Evolutionary conservation across 768 basidiomycete genomes (phyloP), one percentile per base, ranked within the genome.

Genomic region (Lactifluus rugatus): DNA sequence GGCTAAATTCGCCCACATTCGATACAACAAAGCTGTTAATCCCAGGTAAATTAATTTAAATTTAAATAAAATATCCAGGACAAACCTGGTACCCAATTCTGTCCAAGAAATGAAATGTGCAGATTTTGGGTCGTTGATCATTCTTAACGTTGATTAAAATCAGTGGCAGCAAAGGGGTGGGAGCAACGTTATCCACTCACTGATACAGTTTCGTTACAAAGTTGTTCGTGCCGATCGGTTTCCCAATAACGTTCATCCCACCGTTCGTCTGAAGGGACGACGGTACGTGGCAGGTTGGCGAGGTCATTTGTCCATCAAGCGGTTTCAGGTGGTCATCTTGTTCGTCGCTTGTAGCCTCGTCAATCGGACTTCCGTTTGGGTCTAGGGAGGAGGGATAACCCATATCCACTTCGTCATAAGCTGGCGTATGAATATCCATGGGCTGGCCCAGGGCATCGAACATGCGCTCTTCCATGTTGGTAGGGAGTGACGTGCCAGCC

Each of bases 181-280:
- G 41, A 57, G 5, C 5, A 36, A 11, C 11, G 13, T 14, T 13
- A 36, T 49, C 42, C 0, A 77, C 85, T 69, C 65, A 87, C 86
- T 89, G 86, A 71, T 90, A 92, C 19, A 92, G 76, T 76, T 93
- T 93, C 28, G 85, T 85, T 48, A 92, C 89, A 69, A 93, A 93
- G 67, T 92, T 92, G 66, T 90, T 91, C 21, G 76, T 77, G 13
- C 72, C 73, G 66, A 85, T 76, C 16, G 86, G 80, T 68, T 88
- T 89, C 58, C 81, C 80, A 23, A 86, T 75, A 48, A 80, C 67
- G 61, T 76, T 80, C 72, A 85, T 79, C n/a, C 71, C 72, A 2
- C 58, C 53, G 26, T 59, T 59, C 21, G 56, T 49, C 11, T 64
- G 63, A 39, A 66, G 51, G 23, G 63, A 54, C 19, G 52, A 54